Evolutionary conservation across 345 rosid species (phyloP), one percentile per base, ranked within the genome.

Genomic region (Hevea brasiliensis): DNA sequence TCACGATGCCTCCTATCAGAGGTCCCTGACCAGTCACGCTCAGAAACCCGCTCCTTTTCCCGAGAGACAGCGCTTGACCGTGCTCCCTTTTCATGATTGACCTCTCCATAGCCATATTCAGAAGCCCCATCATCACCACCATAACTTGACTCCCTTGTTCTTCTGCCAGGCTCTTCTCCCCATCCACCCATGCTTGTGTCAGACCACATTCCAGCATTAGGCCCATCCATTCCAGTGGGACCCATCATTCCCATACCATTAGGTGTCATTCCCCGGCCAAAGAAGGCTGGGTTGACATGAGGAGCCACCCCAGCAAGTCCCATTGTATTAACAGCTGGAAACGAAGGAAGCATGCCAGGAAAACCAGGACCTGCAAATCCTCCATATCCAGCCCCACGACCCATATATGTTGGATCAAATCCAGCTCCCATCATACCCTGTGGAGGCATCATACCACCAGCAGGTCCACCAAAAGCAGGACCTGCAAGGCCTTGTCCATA

Each of bases 231-330:
- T 73, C 90, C 97, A 32, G 92, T 68, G 62, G 81, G 77, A 48
- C 85, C 86, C 91, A 91, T 88, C 81, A 90, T 76, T 68, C 87
- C 91, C 84, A 84, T 79, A 37, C 85, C 91, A 76, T 82, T 82
- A 70, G 85, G 78, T 47, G 92, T 86, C 86, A 91, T 89, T 54
- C 94, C 92, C 18, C 89, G 65, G 51, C 85, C 88, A 64, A 89
- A 91, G 74, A 91, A 91, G 14, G 97, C 97, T 3, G 94, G 97
- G 77, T 91, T 91, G 67, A 91, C 91, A 81, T 91, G 97, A 81
- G 97, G 97, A 82, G 97, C 92, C 68, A 89, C 89, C 54, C 94
- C 91, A 68, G 89, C 86, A 85, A 91, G 85, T 74, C 94, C 91
- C 97, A 91, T 88, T 21, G 89, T 11, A 76, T 89, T 88, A 63